Evolutionary conservation across 305 asterid genomes (phyloP).

Genomic region (Solanum hybrid): DNA sequence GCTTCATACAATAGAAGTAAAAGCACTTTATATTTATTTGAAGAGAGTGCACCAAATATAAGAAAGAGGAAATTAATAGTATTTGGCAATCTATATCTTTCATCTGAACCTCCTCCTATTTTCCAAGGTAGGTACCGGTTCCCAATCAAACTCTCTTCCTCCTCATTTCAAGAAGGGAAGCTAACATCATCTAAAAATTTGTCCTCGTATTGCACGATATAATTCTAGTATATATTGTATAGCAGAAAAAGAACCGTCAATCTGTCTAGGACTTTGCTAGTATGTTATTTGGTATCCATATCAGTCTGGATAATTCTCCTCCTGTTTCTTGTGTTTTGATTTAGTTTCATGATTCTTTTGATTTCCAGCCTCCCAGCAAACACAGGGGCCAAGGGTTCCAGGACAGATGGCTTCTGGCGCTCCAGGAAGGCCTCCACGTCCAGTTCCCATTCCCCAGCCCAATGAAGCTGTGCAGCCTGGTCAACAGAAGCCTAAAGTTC

Average conservation of each 20-base stretch:
- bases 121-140: background rate
- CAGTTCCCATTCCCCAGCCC: slow-evolving; percentile 59
- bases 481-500: slow-evolving; percentile 76
- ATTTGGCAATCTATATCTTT: background rate
- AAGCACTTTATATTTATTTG: background rate
- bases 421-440: slow-evolving; percentile 78
- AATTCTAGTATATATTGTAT: background rate
- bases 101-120: background rate
- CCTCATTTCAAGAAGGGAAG: background rate
- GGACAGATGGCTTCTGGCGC: slow-evolving; percentile 41
- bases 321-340: background rate
- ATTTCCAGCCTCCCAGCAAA: slow-evolving; percentile 52
- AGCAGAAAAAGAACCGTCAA: background rate
- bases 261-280: background rate
- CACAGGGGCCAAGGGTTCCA: slow-evolving; percentile 41
- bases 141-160: background rate
- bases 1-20: background rate
- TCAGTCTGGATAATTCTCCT: background rate
- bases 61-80: background rate
- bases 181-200: background rate
- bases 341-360: background rate
- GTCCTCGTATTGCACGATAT: background rate
- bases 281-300: background rate
- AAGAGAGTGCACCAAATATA: background rate
- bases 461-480: slow-evolving; percentile 42